Conservation (phyloP, 805 yeast species). For the Wickerhamomyces queroliae region DNA sequence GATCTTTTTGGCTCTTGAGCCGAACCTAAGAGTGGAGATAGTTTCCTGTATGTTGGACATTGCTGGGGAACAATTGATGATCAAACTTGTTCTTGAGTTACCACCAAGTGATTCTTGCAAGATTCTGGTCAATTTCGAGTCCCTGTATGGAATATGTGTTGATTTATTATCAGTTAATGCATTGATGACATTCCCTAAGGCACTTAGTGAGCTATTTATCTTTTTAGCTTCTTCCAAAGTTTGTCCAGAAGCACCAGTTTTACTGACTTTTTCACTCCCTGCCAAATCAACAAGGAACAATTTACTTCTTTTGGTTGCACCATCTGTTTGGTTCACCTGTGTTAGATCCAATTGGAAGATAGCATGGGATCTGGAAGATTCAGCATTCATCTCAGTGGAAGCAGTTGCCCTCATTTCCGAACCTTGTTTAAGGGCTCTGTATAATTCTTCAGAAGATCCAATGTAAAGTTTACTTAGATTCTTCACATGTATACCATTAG, state of each 20-base stretch:
- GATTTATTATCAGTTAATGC: conserved; percentile 66
- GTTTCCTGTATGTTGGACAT: conserved; percentile 55
- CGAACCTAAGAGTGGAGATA: conserved; percentile 67
- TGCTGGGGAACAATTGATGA: conserved; percentile 70
- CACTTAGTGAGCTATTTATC: conserved; percentile 71
- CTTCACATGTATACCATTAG: conserved; percentile 63
- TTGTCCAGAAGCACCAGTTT: conserved; percentile 73
- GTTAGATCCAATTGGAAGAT: conserved; percentile 63
- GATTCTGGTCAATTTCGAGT: conserved; percentile 72
- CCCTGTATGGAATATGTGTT: conserved; percentile 68
- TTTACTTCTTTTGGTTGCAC: conserved; percentile 54
- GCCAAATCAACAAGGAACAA: conserved; percentile 80
- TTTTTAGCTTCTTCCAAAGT: conserved; percentile 79
- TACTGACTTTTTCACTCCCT: conserved; percentile 77
- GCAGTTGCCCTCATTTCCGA: conserved; percentile 48
- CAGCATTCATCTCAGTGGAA: conserved; percentile 63
- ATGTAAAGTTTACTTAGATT: conserved; percentile 64
- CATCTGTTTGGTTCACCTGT: conserved; percentile 52
- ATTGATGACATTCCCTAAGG: conserved; percentile 77
- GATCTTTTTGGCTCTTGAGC: conserved; percentile 64
- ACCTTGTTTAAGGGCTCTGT: conserved; percentile 54
- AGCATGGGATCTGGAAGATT: conserved; percentile 76
- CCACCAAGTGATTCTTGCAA: conserved; percentile 80
- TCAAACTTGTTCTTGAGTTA: conserved; percentile 68
- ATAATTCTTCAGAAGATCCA: conserved; percentile 51